phyloP scores from a whole-genome alignment of 202 grass and related monocot genomes.

The Cymbopogon flexuosus region DNA sequence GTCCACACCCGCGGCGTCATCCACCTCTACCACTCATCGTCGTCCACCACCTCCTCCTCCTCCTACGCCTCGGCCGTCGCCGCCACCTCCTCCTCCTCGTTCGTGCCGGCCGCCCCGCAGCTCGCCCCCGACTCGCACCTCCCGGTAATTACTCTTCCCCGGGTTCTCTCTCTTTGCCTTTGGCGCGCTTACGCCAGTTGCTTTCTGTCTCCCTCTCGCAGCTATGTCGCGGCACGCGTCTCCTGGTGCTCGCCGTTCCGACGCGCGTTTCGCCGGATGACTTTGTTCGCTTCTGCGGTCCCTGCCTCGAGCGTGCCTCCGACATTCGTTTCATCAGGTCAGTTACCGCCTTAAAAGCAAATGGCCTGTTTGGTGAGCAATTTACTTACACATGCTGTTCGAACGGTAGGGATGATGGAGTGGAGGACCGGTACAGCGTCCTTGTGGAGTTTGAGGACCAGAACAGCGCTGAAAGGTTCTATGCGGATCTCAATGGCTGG shows the following conservation, averaged over 20 bases:
- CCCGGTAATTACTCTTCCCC: slow-evolving; percentile 24
- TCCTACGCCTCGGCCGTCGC: slow-evolving; percentile 36
- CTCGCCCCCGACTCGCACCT: slow-evolving; percentile 40
- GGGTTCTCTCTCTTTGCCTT: not conserved
- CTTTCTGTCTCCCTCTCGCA: not conserved
- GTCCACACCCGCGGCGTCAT: slow-evolving; percentile 49
- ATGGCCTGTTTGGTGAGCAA: not conserved
- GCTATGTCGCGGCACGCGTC: slow-evolving; percentile 53
- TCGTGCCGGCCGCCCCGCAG: slow-evolving; percentile 2
- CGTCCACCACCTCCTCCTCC: slow-evolving; percentile 19
- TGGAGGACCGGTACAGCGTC: slow-evolving; percentile 88
- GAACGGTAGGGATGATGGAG: slow-evolving; percentile 52
- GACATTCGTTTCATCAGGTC: slow-evolving; percentile 68
- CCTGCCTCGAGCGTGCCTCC: slow-evolving; percentile 53
- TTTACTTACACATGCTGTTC: not conserved
- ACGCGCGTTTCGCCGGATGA: slow-evolving; percentile 63
- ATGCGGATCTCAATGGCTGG: slow-evolving; percentile 88
- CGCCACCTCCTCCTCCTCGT: slow-evolving; percentile 40
- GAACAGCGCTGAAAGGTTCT: slow-evolving; percentile 65
- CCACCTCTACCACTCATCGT: slow-evolving; percentile 41
- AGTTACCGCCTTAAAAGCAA: not conserved
- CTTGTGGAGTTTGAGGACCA: slow-evolving; percentile 87
- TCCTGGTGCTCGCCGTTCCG: slow-evolving; percentile 67
- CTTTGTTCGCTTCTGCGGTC: slow-evolving; percentile 78
- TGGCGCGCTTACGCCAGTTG: not conserved